Base-by-base conservation (phyloP, 2,329 filamentous ascomycete species). In the Penicillium sp. region DNA sequence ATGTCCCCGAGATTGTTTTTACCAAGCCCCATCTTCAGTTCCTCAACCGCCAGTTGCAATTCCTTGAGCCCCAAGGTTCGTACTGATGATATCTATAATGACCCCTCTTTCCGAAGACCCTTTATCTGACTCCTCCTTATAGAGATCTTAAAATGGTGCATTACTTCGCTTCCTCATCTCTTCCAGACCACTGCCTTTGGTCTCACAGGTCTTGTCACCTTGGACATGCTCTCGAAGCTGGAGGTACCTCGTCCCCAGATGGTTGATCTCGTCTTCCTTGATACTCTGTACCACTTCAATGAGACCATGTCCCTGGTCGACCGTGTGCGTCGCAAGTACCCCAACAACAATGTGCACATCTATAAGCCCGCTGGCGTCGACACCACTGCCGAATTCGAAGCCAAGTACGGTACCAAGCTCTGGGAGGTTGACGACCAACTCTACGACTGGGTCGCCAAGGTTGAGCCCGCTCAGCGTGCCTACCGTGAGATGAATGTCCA, bases 401-500 rank as follows among this genome's bases (percentile, higher is more conserved):
- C 84, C 61, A 88, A 86, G 69, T 91, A 97, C 72, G 94, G 94
- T 70, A 82, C 88, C 72, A 85, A 86, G 65, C 80, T 97, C 48
- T 99, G 93, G 87, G 89, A 96, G 73, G 85, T 81, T 33, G 89
- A 94, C 64, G 84, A 92, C 50, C 90, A 97, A 71, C 84, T 93
- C 70, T 99, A 99, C 78, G 94, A 99, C 82, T 97, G 91, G 83
- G 83, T 94, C 62, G 94, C 93, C 79, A 99, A 99, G 82, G 94
- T 99, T 49, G 94, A 99, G 81, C 94, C 94, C 17, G 91, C 93
- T 55, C 88, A 96, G 78, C 87, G 94, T 61, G 91, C 94, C 7
- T 97, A 97, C 77, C 82, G 87, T 19, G 89, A 96, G 63, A 85
- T 97, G 58, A 86, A 89, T 69, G 93, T 97, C 56, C 89, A 89